A percentile compares a stretch with the other conserved stretches of the same genome.
phyloP scores from a whole-genome alignment of 129 eudicot genomes.

The Lactuca sativa region DNA sequence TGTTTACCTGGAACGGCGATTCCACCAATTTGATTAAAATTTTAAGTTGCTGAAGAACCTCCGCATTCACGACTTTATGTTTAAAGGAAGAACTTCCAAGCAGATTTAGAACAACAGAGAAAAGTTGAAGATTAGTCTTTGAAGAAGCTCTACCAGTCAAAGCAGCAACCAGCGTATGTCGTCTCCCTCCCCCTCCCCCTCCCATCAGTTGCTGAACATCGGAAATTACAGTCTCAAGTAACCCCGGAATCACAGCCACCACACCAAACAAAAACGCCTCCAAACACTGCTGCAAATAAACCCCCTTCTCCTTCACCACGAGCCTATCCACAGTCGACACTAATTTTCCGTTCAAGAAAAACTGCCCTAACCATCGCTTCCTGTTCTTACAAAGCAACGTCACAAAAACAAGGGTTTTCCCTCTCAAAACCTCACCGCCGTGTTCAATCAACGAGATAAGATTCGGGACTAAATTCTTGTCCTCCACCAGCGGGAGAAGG shows the following conservation, averaged over 20 bases:
- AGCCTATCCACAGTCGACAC: slow-evolving; percentile 76
- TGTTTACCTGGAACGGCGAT: slow-evolving; percentile 79
- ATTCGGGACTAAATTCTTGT: slow-evolving; percentile 73
- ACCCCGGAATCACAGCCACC: slow-evolving; percentile 69
- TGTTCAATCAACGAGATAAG: slow-evolving; percentile 75
- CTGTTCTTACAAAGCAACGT: slow-evolving; percentile 83
- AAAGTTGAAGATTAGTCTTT: slow-evolving; percentile 70
- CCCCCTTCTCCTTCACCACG: slow-evolving; percentile 79
- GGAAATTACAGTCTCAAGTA: slow-evolving; percentile 59
- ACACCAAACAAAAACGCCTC: slow-evolving; percentile 63
- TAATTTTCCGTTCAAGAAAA: slow-evolving; percentile 71
- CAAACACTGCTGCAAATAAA: slow-evolving; percentile 68
- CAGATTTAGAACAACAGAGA: slow-evolving; percentile 86
- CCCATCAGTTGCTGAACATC: slow-evolving; percentile 83
- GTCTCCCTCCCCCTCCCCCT: slow-evolving; percentile 81
- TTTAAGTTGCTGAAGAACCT: slow-evolving; percentile 70
- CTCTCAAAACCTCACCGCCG: slow-evolving; percentile 79
- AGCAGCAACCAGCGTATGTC: slow-evolving; percentile 54
- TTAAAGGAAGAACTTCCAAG: slow-evolving; percentile 70
- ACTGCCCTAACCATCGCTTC: slow-evolving; percentile 68
- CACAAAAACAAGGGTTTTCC: slow-evolving; percentile 86
- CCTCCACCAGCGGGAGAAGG: slow-evolving; percentile 78
- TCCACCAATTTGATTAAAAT: slow-evolving; percentile 72
- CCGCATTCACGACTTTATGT: slow-evolving; percentile 56
- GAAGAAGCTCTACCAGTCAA: slow-evolving; percentile 55